These are phyloP conservation scores for Cystofilobasidium bisporidii DNA, from an alignment of 768 basidiomycete genomes.

Conservation along the genomic window DNA sequence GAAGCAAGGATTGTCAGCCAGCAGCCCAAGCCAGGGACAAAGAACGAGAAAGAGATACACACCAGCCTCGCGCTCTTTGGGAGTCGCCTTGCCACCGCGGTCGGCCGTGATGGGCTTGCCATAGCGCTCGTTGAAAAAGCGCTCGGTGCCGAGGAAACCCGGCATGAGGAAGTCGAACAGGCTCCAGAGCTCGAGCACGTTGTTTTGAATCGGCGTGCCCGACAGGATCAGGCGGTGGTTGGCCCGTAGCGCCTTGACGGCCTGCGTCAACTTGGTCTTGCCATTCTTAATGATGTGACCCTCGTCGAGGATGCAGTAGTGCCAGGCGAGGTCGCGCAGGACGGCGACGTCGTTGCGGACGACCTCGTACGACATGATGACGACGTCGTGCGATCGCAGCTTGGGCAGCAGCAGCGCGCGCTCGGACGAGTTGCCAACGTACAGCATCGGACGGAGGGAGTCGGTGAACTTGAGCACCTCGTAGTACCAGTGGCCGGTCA, in stretches of 20 bases:
- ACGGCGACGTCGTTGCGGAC: slow-evolving; percentile 83
- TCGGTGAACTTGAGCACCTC: slow-evolving; percentile 88
- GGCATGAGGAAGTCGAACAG: slow-evolving; percentile 99
- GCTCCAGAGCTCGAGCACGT: slow-evolving; percentile 96
- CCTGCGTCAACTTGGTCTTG: slow-evolving; percentile 93
- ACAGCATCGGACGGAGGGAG: slow-evolving; percentile 71
- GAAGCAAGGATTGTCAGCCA: not conserved
- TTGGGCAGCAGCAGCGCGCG: slow-evolving; percentile 58
- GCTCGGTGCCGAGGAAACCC: slow-evolving; percentile 92
- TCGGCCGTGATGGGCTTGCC: slow-evolving; percentile 91
- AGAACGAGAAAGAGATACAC: slow-evolving; percentile 36
- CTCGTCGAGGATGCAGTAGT: slow-evolving; percentile 95
- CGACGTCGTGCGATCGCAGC: slow-evolving; percentile 67
- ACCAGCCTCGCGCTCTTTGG: slow-evolving; percentile 92
- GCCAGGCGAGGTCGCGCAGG: slow-evolving; percentile 67
- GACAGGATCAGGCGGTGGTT: slow-evolving; percentile 90
- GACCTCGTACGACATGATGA: slow-evolving; percentile 95
- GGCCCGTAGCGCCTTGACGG: slow-evolving; percentile 79
- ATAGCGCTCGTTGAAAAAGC: slow-evolving; percentile 88
- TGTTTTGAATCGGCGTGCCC: slow-evolving; percentile 98
- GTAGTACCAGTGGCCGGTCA: slow-evolving; percentile 98
- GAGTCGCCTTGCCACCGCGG: slow-evolving; percentile 72
- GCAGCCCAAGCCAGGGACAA: not conserved
- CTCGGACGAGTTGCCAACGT: slow-evolving; percentile 78
- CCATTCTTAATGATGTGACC: slow-evolving; percentile 99